Percentiles rank a stretch among this genome's conserved stretches.
Evolutionary conservation across 2,329 filamentous ascomycete species (phyloP).

Genomic region (Cercospora citrullina): DNA sequence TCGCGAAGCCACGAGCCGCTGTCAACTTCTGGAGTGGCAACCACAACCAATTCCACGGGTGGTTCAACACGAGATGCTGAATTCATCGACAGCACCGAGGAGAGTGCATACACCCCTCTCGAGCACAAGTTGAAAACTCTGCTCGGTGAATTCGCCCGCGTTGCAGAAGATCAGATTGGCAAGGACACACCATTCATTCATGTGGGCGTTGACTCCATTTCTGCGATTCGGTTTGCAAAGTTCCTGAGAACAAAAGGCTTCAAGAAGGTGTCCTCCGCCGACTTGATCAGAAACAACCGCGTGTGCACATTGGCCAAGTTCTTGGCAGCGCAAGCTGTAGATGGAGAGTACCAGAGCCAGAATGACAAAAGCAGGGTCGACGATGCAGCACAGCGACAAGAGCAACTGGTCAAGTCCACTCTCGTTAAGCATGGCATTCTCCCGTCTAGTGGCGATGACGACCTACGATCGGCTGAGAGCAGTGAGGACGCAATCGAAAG

Average conservation of each 20-base stretch:
- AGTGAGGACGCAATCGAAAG: not conserved
- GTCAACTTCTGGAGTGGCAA: not conserved
- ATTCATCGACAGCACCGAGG: not conserved
- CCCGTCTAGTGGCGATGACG: not conserved
- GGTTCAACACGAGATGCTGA: not conserved
- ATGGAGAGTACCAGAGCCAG: not conserved
- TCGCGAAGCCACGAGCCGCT: conserved; percentile 5
- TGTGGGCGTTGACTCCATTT: conserved; percentile 24
- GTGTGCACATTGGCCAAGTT: conserved; percentile 12
- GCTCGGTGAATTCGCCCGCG: conserved; percentile 9
- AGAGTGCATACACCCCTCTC: conserved; percentile 10
- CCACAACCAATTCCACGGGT: not conserved
- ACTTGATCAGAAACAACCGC: conserved; percentile 18
- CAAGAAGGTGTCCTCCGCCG: conserved; percentile 19
- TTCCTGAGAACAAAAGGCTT: conserved; percentile 13
- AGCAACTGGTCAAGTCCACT: not conserved
- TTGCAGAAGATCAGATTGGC: conserved; percentile 9
- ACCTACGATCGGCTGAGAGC: not conserved
- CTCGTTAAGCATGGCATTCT: not conserved
- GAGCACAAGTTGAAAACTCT: conserved; percentile 12
- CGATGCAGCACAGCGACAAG: not conserved
- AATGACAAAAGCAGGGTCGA: not conserved
- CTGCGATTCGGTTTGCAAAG: conserved; percentile 21
- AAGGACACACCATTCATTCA: conserved; percentile 23
- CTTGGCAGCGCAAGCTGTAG: not conserved